A percentile compares a stretch with the other conserved stretches of the same genome.
Conservation (phyloP, 768 basidiomycete species). For the Collybiopsis luxurians region DNA sequence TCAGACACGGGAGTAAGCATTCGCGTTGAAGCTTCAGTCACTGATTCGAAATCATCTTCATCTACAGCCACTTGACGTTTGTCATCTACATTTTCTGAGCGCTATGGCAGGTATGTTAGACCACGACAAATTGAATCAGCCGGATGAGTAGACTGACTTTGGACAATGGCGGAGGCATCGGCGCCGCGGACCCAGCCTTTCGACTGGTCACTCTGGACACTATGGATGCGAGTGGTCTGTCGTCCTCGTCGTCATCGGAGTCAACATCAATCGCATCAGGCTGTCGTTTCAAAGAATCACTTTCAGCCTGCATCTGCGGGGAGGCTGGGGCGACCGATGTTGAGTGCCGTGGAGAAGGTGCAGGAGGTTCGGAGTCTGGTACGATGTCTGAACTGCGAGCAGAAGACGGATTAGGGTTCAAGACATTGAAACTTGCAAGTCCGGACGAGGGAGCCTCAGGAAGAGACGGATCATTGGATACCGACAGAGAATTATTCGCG, state of each 20-base stretch:
- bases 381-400: neutral
- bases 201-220: neutral
- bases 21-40: neutral
- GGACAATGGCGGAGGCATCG: neutral
- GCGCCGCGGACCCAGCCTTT: neutral
- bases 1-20: neutral
- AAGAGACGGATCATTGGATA: no score
- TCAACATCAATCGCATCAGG: neutral
- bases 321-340: neutral
- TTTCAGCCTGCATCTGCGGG: neutral
- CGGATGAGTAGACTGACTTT: neutral
- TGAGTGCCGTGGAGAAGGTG: neutral
- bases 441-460: no score
- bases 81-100: neutral
- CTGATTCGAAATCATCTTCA: neutral
- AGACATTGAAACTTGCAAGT: no score
- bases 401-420: no score
- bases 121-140: neutral
- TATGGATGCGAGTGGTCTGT: neutral
- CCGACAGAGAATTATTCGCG: neutral
- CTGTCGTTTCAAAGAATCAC: neutral
- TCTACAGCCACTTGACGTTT: neutral
- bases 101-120: neutral
- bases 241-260: slow-evolving; percentile 5
- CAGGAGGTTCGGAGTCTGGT: slow-evolving; percentile 7